Evolutionary conservation across 2,329 filamentous ascomycete genomes (phyloP), one percentile per base, ranked within the genome.

Genomic region (Cytospora leucostoma): DNA sequence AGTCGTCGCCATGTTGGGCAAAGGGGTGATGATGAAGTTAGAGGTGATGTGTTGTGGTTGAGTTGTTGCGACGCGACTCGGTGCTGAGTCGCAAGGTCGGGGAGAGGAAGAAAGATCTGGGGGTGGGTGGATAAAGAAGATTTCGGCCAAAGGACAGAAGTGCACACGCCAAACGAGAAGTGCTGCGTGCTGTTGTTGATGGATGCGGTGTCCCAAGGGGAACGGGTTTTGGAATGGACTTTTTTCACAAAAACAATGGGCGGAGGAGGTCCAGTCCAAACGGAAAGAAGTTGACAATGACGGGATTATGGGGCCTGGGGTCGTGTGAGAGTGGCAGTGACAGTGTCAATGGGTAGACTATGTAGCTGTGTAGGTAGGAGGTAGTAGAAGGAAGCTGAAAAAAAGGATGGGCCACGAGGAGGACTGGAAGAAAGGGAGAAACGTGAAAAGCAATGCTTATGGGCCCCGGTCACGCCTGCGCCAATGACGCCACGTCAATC

Each of bases 1-100:
- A 50, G 84, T 86, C 67, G 85, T 87, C 62, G 84, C 84, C 84
- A 87, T 87, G 49, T 65, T 70, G 68, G 68, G 74, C 69, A 66
- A 66, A 70, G 15, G n/a, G 38, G 27, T 27, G 21, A 49, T 63
- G 63, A 53, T 47, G 49, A 63, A 57, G 61, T 12, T 32, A 49
- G n/a, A 15, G 37, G 38, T 15, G 33, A 35, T 40, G 53, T 38
- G 38, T 27, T n/a, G n/a, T 49, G 4, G 55, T n/a, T 58, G 51
- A 32, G 19, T 6, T 11, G 53, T n/a, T 44, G 21, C 40, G 40
- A 44, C 40, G 19, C n/a, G 17, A 19, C n/a, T 19, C 21, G n/a
- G n/a, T 47, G 7, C 8, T 11, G n/a, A 21, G 44, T 47, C 44
- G 44, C 44, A 21, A 27, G 17, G 44, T 47, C 44, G 6, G 44